Conservation (phyloP, 805 yeast genomes). For the Kazachstania bromeliacearum region DNA sequence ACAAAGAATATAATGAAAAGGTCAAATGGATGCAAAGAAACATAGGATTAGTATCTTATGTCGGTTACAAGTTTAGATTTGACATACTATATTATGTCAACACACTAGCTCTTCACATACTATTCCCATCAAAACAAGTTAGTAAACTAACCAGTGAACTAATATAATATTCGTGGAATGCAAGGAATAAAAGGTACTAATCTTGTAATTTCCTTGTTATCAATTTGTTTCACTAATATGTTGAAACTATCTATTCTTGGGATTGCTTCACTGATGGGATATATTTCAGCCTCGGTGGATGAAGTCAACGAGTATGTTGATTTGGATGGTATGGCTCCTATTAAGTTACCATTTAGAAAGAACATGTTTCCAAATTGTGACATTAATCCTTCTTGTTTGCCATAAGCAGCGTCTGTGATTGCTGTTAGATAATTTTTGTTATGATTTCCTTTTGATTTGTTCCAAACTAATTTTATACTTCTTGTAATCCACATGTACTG, state of each 20-base stretch:
- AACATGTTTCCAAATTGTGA: conserved; percentile 5
- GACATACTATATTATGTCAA: conserved; percentile 9
- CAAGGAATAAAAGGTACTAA: conserved; percentile 3
- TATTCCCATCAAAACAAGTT: conserved; percentile 6
- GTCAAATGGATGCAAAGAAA: conserved; percentile 6
- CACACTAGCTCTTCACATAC: conserved; percentile 6
- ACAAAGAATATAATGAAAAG: conserved; percentile 1
- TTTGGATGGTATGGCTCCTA: conserved; percentile 4
- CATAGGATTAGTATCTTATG: conserved; percentile 8
- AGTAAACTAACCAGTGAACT: conserved; percentile 1
- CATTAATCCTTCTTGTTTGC: conserved; percentile 1
- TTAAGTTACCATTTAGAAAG: conserved; percentile 1
- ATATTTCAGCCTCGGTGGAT: conserved; percentile 3
- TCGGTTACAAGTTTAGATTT: conserved; percentile 6
- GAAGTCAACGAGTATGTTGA: conserved; percentile 1
- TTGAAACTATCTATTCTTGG: not conserved
- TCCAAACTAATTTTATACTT: conserved; percentile 4
- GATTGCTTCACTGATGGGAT: not conserved
- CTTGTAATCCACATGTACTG: conserved; percentile 6
- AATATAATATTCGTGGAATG: conserved; percentile 5
- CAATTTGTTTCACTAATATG: not conserved
- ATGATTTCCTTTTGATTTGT: not conserved
- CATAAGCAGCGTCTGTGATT: conserved; percentile 5
- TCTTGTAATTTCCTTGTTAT: too few species aligned
- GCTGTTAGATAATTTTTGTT: not conserved